Base-by-base conservation (phyloP, 495 filamentous ascomycete species). In the Talaromyces thailandensis region DNA sequence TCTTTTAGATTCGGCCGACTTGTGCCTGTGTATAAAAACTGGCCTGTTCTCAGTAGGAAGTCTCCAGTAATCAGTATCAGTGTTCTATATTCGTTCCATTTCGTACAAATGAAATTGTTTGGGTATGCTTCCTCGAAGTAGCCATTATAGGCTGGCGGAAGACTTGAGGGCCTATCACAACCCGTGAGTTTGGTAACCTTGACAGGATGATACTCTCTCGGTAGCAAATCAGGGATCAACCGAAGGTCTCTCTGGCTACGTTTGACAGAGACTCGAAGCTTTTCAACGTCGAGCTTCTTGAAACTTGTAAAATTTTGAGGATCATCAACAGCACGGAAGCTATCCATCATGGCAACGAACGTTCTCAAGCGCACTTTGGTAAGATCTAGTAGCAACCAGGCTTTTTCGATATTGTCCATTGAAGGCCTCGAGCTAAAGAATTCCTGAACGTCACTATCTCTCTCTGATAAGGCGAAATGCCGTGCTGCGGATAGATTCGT, bases 221-320 rank as follows among this genome's bases (percentile, higher is more conserved):
- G 50, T 8, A 53, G n/a, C 50, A 53, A 53, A 2, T 28, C 24
- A 14, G 11, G 18, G 8, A 53, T 21, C 23, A 53, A 11, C 7
- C 9, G 24, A 28, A 25, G 50, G 28, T 53, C 50, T 26, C 50
- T 26, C 50, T 53, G 50, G 0, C 26, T 53, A 14, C 25, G 50
- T 16, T 53, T 53, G 23, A 53, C 60, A 63, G 64, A 50, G 29
- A 65, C 61, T 45, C 53, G 24, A 25, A 64, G 62, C 12, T 61
- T 64, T 23, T 51, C 57, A 29, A 64, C 62, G 1, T 64, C 57
- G 7, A 64, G 60, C 26, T 64, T 58, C 11, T 26, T 52, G 40
- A 51, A 53, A 25, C n/a, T 4, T 0, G 23, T 53, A 12, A 5
- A 28, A 53, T 1, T 53, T 6, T 21, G 21, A 24, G 23, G 0